Evolutionary conservation across 176 grass and related monocot species (phyloP), one percentile per base, ranked within the genome.

Genomic region (Olyra latifolia): DNA sequence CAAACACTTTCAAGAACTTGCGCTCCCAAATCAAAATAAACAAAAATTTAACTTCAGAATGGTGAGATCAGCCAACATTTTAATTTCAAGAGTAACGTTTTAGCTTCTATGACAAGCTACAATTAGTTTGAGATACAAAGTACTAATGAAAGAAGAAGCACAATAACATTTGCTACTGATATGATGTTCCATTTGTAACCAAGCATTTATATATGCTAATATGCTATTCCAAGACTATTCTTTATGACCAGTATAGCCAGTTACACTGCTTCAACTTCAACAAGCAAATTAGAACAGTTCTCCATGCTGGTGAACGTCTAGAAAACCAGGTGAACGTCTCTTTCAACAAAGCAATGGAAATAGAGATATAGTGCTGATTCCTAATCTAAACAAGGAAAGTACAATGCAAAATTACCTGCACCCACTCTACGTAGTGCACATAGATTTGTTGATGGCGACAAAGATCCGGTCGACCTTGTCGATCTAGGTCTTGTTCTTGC

Each of bases 41-140:
- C 9, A n/a, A 71, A 46, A 62, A 2, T 12, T 9, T 50, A 77
- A 60, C 16, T 14, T 69, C 63, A 75, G 66, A 72, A 68, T 62
- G 17, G 77, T 71, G 19, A 95, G 89, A 87, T 98, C 95, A 95
- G 88, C 47, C 69, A 80, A 85, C 30, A 84, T 83, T 43, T 86
- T 56, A n/a, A 58, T 79, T 19, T 72, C 45, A 84, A 68, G 32
- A 41, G 40, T 41, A 7, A 41, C 14, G 16, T 48, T 48, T 1
- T 40, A 62, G 8, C 30, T n/a, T 12, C 22, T 38, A 35, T n/a
- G 61, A 57, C 44, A 13, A 60, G 22, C 30, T 81, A 32, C 25
- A 19, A 57, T 8, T 13, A 69, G 27, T 61, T 69, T 20, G 15
- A 44, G 42, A 7, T 13, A 32, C 17, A 43, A 39, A 20, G 76